Evolutionary conservation across 768 basidiomycete species (phyloP).

Genomic region (Tricholoma terreum): DNA sequence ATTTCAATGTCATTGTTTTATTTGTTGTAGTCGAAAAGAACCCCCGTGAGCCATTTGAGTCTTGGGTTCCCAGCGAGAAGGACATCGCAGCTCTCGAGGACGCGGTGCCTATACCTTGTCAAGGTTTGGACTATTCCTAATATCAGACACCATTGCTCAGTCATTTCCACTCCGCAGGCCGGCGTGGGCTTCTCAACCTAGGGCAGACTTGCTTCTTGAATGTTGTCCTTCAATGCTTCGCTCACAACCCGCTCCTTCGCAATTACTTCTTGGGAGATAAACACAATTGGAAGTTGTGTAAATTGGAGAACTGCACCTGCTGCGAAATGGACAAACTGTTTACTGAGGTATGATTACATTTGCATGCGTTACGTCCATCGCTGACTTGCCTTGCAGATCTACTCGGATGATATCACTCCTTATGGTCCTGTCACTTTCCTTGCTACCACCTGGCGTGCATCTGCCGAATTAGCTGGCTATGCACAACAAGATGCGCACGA

Average conservation of each 20-base stretch:
- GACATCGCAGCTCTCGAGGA: conserved; percentile 46
- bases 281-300: conserved; percentile 75
- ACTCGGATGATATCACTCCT: conserved; percentile 54
- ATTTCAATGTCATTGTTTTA: background rate
- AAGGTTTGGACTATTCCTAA: conserved; percentile 40
- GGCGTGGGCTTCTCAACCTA: conserved; percentile 83
- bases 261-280: conserved; percentile 90
- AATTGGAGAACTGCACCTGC: conserved; percentile 71
- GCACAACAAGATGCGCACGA: conserved; percentile 95
- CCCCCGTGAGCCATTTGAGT: conserved; percentile 32
- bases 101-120: conserved; percentile 59
- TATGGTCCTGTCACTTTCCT: conserved; percentile 84
- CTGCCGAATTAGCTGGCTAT: conserved; percentile 83
- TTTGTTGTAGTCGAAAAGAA: conserved; percentile 29
- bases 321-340: conserved; percentile 94
- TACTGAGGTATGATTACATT: conserved; percentile 51
- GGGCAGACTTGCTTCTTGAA: conserved; percentile 95
- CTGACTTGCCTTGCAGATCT: conserved; percentile 37
- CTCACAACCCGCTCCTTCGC: conserved; percentile 86
- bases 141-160: background rate
- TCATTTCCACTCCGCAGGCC: conserved; percentile 39
- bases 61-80: conserved; percentile 38
- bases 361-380: background rate
- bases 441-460: conserved; percentile 77
- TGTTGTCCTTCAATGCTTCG: conserved; percentile 83